Evolutionary conservation across 2,329 filamentous ascomycete genomes (phyloP), one percentile per base, ranked within the genome.

Genomic region (Phaeophleospora eucalypticola): DNA sequence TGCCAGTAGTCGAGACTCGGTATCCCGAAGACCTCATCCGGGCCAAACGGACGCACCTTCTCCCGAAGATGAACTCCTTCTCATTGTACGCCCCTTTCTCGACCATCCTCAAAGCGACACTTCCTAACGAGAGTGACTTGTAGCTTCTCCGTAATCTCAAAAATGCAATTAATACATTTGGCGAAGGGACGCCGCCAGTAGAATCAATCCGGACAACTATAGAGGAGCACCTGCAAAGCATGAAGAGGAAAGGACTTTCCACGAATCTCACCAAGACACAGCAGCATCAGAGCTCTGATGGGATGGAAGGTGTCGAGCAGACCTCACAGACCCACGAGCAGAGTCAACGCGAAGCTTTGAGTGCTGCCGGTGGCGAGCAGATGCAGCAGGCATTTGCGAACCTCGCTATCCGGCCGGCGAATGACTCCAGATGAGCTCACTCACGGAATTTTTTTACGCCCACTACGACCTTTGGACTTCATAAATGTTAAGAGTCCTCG

Each of bases 101-200:
- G 27, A 24, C 27, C 27, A 35, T 35, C n/a, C n/a, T 29, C 20
- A 9, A 9, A 38, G 24, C 8, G 27, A 36, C 17, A 16, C 16
- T 3, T 15, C 21, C 32, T 32, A 14, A 36, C 12, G 27, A 29
- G 15, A 29, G 18, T 19, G 35, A 36, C 36, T 17, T 21, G 39
- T 37, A 68, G 66, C 60, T 69, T 15, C 59, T 65, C 10, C 54
- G 54, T 27, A 68, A 65, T 43, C 59, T 69, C 10, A 59, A 60
- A 34, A 68, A 68, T 44, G 62, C 66, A 18, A 52, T 53, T 8
- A 50, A 58, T n/a, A 66, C 64, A 4, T 68, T 65, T 43, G 66
- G 67, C 41, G 57, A 61, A 43, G 54, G 59, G 33, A 63, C 62
- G 18, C 46, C 57, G 2, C 60, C 64, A 18, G 62, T 64, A 47